phyloP scores from a whole-genome alignment of 495 filamentous ascomycete genomes.

The Talaromyces stipitatus region DNA sequence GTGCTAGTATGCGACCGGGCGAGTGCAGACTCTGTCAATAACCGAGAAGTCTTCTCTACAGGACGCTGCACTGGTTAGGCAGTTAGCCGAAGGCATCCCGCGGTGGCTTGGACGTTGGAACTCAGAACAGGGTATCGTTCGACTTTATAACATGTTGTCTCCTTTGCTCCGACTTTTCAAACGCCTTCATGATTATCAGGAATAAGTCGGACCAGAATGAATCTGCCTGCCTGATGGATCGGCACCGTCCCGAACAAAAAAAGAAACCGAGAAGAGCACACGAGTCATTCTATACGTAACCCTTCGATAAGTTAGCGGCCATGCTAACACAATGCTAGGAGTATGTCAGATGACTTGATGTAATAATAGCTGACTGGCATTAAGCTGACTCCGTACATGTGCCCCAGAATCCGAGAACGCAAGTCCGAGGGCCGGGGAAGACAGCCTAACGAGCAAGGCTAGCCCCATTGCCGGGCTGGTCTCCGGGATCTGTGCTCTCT shows the following conservation, averaged over 20 bases:
- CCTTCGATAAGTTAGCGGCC: background rate
- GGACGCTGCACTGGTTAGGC: background rate
- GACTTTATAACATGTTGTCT: background rate
- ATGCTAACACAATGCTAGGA: too few relatives aligned
- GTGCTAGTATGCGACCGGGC: background rate
- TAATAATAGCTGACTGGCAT: too few relatives aligned
- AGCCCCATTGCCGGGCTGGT: background rate
- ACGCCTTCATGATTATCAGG: background rate
- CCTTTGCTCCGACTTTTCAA: background rate
- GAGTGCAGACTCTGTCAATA: background rate
- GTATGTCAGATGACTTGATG: background rate
- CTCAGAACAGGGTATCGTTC: background rate
- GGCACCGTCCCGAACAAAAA: background rate
- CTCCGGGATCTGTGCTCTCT: background rate
- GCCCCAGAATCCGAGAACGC: slow-evolving; percentile 1
- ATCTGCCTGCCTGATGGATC: background rate
- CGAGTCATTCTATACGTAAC: background rate
- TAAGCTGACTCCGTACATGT: background rate
- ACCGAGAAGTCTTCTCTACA: background rate
- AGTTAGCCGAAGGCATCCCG: background rate
- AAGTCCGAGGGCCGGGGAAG: background rate
- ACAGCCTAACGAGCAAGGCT: background rate
- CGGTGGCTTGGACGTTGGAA: background rate
- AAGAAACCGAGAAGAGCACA: background rate
- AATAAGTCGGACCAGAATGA: background rate